These are phyloP conservation scores for Multifurca ochricompacta DNA, from an alignment of 768 basidiomycete species.

Conservation along the genomic window DNA sequence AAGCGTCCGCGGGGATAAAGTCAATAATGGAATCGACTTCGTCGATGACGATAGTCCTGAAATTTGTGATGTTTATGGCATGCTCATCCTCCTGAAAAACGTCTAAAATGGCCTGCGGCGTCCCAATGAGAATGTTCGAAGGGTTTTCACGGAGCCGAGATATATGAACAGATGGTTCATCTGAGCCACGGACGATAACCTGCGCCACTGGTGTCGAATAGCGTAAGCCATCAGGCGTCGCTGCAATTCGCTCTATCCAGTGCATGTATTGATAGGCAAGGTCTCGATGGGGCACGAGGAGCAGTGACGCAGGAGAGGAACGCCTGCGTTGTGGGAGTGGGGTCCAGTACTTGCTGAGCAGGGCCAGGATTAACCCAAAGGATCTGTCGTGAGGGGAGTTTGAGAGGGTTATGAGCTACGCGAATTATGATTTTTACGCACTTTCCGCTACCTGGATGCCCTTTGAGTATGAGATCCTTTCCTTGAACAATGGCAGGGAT, in stretches of 20 bases:
- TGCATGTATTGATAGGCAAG: slow-evolving; percentile 12
- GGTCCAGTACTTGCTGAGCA: slow-evolving; percentile 49
- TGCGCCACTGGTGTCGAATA: slow-evolving; percentile 44
- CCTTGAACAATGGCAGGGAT: slow-evolving; percentile 52
- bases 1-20: slow-evolving; percentile 39
- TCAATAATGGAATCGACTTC: slow-evolving; percentile 70
- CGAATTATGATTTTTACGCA: slow-evolving; percentile 30
- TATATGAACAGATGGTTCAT: slow-evolving; percentile 32
- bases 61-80: slow-evolving; percentile 37
- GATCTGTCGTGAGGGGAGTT: slow-evolving; percentile 41
- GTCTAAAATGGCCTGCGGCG: slow-evolving; percentile 62
- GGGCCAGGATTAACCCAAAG: slow-evolving; percentile 59
- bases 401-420: not conserved
- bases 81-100: slow-evolving; percentile 37
- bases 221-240: not conserved
- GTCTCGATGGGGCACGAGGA: slow-evolving; percentile 17
- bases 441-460: slow-evolving; percentile 77
- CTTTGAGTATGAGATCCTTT: slow-evolving; percentile 58
- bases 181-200: slow-evolving; percentile 51
- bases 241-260: slow-evolving; percentile 10
- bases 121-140: slow-evolving; percentile 65
- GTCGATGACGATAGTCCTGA: slow-evolving; percentile 61
- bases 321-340: not conserved
- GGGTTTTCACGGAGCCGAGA: slow-evolving; percentile 22
- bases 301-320: slow-evolving; percentile 7